Evolutionary conservation across 768 basidiomycete genomes (phyloP), one percentile per base, ranked within the genome.

Genomic region (Dentipellis fragilis): DNA sequence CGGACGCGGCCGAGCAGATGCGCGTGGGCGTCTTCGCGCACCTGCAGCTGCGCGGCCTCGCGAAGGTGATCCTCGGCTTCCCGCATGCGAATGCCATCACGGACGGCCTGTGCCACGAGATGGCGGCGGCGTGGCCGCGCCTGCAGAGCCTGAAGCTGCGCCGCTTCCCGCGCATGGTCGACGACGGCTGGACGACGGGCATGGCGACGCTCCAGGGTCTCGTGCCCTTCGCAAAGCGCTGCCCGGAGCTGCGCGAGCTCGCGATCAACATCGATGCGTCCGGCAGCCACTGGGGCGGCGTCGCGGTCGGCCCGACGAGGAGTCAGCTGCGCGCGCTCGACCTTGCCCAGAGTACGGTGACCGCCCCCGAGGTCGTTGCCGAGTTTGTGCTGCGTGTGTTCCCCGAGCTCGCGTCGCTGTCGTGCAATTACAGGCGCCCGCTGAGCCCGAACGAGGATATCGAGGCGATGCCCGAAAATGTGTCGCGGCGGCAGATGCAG

Each of bases 1-100:
- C 42, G 42, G 42, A n/a, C 88, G 65, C 72, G 67, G 57, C 88
- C 79, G 54, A 83, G 81, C 59, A 81, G 79, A 56, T 77, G 74
- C 42, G 80, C 73, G 59, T 76, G 74, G 36, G 72, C 65, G 55
- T 86, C 80, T 52, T 75, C 76, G 77, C 42, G 42, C 42, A 45
- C 42, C n/a, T 87, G 55, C 3, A 58, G 7, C 17, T 34, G 49
- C 35, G 34, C 21, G 12, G 42, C 16, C 54, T 48, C 9, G 11
- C 58, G 38, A 58, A 22, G 42, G 10, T 55, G 7, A 22, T 10
- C 14, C 52, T 22, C 4, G 51, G 36, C 42, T 16, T 45, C n/a
- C 42, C 42, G 42, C 42, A 45, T 8, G 16, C 16, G n/a, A 11
- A 45, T 16, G n/a, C 19, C 11, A 16, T 45, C 42, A 45, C 42